Base-by-base conservation (phyloP, 2,329 filamentous ascomycete genomes). In the Cladosporium phlei region DNA sequence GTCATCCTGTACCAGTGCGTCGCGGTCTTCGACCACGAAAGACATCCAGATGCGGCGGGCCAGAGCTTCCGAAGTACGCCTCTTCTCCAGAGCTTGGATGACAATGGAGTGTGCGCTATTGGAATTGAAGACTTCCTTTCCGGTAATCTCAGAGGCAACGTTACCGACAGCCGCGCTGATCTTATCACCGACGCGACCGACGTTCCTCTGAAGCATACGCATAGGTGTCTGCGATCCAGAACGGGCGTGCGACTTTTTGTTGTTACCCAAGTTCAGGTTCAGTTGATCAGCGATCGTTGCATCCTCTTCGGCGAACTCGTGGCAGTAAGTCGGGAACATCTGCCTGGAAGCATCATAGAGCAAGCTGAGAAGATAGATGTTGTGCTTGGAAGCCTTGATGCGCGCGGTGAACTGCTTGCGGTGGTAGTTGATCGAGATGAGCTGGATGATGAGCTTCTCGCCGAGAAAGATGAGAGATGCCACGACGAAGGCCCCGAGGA, bases 11-110 rank as follows among this genome's bases (percentile, higher is more conserved):
- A 79, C 87, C 7, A 98, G 74, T 0, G 83, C 74, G 30, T 96
- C 88, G 49, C 83, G 83, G 57, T 88, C 89, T 67, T 97, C 91
- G 3, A 93, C 81, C 1, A 95, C 93, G 63, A 96, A 95, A 1
- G 90, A 96, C 88, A 96, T 95, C 93, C 93, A 97, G 52, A 97
- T 84, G 60, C 93, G 85, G 56, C 82, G 85, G n/a, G 88, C 90
- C 48, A 97, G 72, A n/a, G 93, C 93, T 65, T 97, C 90, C 0
- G 89, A 88, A 5, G 88, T 86, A 50, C 78, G 76, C 33, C 79
- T 82, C 69, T 88, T 91, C 67, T 96, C 90, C 24, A 97, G 75
- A 7, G 91, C 93, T 63, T 94, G 82, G 10, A 94, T 75, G 4
- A 97, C 88, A 38, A 97, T 81, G 0, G 88, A 93, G 64, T 96